A percentile compares a stretch with the other conserved stretches of the same genome.
Evolutionary conservation across 768 basidiomycete genomes (phyloP).

Genomic region (Boletellus ananas): DNA sequence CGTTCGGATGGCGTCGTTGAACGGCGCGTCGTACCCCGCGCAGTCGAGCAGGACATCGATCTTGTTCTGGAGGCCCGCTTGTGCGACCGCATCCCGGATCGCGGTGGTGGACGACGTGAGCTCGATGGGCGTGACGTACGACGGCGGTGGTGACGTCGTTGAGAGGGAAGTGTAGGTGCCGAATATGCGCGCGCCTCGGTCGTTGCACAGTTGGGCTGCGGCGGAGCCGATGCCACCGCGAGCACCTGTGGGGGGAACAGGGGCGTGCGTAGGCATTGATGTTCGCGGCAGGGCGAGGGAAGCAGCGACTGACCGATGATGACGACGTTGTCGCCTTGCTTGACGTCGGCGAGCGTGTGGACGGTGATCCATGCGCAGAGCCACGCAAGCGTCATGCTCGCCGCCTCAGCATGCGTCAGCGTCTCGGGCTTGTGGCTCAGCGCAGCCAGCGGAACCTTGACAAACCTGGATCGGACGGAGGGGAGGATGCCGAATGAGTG

Average conservation of each 20-base stretch:
- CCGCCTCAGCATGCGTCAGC: constrained; percentile 25
- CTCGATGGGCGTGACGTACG: constrained; percentile 31
- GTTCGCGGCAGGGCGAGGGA: background rate
- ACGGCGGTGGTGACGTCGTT: constrained; percentile 20
- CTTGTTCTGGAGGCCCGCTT: constrained; percentile 26
- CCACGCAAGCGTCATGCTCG: constrained; percentile 34
- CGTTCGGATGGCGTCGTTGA: constrained; percentile 32
- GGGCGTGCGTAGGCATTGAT: background rate
- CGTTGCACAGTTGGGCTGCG: constrained; percentile 31
- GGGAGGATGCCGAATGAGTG: background rate
- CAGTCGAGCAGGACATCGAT: constrained; percentile 34
- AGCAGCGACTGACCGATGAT: constrained; percentile 26
- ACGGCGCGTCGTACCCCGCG: constrained; percentile 30
- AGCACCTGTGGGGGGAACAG: constrained; percentile 22
- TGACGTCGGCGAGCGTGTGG: constrained; percentile 32
- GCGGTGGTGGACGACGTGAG: constrained; percentile 30
- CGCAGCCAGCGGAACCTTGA: constrained; percentile 26
- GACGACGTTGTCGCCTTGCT: constrained; percentile 31
- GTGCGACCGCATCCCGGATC: constrained; percentile 29
- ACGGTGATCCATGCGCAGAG: constrained; percentile 37
- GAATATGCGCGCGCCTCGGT: constrained; percentile 31
- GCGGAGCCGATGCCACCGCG: constrained; percentile 35
- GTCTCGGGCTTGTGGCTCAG: constrained; percentile 31
- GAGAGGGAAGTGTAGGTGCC: constrained; percentile 33
- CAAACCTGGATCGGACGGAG: constrained; percentile 16